Evolutionary conservation across 2,329 filamentous ascomycete species (phyloP).

Genomic region (Rutstroemia sp.): DNA sequence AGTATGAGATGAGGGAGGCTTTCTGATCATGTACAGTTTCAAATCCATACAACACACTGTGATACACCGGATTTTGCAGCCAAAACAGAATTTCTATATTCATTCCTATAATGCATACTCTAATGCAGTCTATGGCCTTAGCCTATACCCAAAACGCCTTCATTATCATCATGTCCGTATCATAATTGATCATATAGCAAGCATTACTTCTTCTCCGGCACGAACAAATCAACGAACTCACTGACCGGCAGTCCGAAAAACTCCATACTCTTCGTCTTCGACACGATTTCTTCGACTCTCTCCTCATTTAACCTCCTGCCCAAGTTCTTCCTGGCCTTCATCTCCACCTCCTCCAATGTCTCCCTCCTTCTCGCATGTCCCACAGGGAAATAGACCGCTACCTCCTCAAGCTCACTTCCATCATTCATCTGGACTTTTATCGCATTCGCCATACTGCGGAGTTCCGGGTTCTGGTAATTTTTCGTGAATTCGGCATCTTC

Average conservation of each 20-base stretch:
- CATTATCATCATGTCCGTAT: no score
- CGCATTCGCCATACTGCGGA: slow-evolving; percentile 24
- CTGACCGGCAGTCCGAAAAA: slow-evolving; percentile 4
- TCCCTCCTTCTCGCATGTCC: slow-evolving; percentile 19
- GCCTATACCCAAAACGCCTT: no score
- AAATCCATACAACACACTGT: no score
- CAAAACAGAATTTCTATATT: no score
- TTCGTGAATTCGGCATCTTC: slow-evolving; percentile 26
- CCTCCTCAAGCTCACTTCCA: slow-evolving; percentile 23
- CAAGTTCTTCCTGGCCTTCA: slow-evolving; percentile 23
- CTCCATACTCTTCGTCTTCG: slow-evolving; percentile 7
- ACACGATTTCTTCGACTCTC: slow-evolving; percentile 5
- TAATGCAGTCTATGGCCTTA: no score
- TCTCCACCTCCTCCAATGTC: slow-evolving; percentile 16
- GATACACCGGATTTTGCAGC: no score
- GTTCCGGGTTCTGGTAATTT: slow-evolving; percentile 27
- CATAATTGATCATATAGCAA: no score
- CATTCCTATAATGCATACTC: no score
- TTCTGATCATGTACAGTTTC: neutral
- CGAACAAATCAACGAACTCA: slow-evolving; percentile 9
- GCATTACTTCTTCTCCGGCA: neutral
- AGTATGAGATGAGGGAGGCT: neutral
- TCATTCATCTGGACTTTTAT: slow-evolving; percentile 24
- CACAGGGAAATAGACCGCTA: slow-evolving; percentile 32
- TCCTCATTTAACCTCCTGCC: slow-evolving; percentile 15